A percentile compares a stretch with the other conserved stretches of the same genome.
Conservation (phyloP, 129 eudicot species). For the Chrysanthemum makinoi region DNA sequence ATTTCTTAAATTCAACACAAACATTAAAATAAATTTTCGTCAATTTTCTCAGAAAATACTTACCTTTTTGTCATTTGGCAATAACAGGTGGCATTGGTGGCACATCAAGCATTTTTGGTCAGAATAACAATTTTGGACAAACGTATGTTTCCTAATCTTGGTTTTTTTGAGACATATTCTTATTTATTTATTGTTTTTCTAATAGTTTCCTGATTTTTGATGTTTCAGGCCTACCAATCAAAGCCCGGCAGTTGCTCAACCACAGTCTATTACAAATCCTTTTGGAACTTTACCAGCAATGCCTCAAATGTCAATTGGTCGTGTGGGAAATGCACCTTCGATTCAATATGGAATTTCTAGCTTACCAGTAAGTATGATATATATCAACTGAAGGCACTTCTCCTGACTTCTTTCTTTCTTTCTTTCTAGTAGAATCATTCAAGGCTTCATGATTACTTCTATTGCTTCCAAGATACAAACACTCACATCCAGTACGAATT, state of each 20-base stretch:
- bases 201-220: slow-evolving; percentile 5
- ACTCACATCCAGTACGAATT: neutral
- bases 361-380: slow-evolving; percentile 73
- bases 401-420: neutral
- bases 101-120: slow-evolving; percentile 61
- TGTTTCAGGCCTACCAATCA: slow-evolving; percentile 59
- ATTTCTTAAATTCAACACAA: neutral
- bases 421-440: neutral
- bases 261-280: slow-evolving; percentile 69
- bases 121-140: slow-evolving; percentile 62
- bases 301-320: slow-evolving; percentile 95
- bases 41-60: neutral
- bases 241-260: slow-evolving; percentile 51
- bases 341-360: slow-evolving; percentile 96
- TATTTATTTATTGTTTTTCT: neutral
- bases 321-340: slow-evolving; percentile 75
- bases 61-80: neutral
- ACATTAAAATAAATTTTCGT: neutral
- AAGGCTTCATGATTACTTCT: neutral
- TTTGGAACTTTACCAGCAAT: slow-evolving; percentile 94
- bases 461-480: slow-evolving; percentile 9
- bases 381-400: neutral
- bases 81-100: slow-evolving; percentile 60
- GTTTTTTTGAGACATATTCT: neutral
- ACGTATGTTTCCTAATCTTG: slow-evolving; percentile 39